A percentile compares a stretch with the other conserved stretches of the same genome.
Conservation (phyloP, 768 basidiomycete species). For the Russula sp. region DNA sequence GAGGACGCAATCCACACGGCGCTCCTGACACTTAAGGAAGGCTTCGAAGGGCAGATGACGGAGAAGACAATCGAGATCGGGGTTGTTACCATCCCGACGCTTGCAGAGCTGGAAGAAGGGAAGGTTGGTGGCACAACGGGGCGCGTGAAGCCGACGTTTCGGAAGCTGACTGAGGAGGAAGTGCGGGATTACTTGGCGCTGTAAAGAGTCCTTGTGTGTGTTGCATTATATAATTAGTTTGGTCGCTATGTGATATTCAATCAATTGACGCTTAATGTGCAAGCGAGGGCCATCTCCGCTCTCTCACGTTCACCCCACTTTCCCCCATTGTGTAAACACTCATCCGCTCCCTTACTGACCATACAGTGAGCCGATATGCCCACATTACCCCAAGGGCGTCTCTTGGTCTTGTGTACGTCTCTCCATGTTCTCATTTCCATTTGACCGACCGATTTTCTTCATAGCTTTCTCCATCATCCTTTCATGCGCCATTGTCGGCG, state of each 20-base stretch:
- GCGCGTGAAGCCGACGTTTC: conserved; percentile 80
- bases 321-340: background rate
- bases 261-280: too few species aligned
- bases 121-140: conserved; percentile 64
- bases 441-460: background rate
- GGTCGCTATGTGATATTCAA: too few species aligned
- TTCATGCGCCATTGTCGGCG: conserved; percentile 8
- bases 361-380: conserved; percentile 3
- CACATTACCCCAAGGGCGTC: conserved; percentile 12
- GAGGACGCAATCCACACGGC: conserved; percentile 99
- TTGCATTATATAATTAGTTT: background rate
- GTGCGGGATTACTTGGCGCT: conserved; percentile 91
- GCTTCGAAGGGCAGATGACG: conserved; percentile 99
- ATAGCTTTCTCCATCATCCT: conserved; percentile 8
- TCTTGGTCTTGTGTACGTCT: conserved; percentile 11
- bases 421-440: background rate
- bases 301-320: too few species aligned
- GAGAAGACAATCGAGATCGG: conserved; percentile 99
- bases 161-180: conserved; percentile 95
- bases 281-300: too few species aligned
- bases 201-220: conserved; percentile 33
- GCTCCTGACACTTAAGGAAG: conserved; percentile 94
- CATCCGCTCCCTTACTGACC: background rate
- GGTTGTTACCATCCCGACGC: conserved; percentile 83
- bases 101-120: conserved; percentile 59